Percentiles rank a stretch among this genome's conserved stretches.
These are phyloP conservation scores for Mycena maculata DNA, from an alignment of 768 basidiomycete genomes.

Conservation along the genomic window DNA sequence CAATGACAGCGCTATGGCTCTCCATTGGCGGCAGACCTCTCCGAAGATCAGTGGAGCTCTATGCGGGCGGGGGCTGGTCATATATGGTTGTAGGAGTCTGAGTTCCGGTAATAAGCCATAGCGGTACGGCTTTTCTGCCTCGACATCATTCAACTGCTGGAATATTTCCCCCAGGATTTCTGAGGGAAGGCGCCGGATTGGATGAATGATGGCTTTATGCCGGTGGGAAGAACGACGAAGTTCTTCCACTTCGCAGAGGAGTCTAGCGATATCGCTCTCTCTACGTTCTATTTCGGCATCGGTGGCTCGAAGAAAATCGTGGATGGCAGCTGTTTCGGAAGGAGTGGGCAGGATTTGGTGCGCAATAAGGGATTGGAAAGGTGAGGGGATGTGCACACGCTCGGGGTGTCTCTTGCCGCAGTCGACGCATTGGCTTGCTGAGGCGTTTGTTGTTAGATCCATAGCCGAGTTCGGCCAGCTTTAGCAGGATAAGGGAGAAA, in stretches of 20 bases:
- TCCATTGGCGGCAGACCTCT: constrained; percentile 6
- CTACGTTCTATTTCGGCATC: neutral
- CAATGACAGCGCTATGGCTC: neutral
- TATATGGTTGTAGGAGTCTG: neutral
- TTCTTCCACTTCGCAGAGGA: constrained; percentile 2
- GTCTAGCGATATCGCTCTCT: neutral
- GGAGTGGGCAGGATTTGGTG: neutral
- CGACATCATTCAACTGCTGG: neutral
- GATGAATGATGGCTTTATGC: constrained; percentile 7
- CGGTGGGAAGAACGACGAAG: constrained; percentile 4
- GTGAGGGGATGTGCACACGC: neutral
- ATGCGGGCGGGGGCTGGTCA: neutral
- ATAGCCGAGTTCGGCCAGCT: too few relatives aligned
- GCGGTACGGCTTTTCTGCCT: neutral
- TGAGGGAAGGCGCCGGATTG: constrained; percentile 9
- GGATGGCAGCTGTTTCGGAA: constrained; percentile 1
- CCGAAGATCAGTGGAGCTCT: constrained; percentile 1
- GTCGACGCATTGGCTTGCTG: too few relatives aligned
- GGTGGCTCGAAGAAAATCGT: neutral
- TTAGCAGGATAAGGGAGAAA: too few relatives aligned
- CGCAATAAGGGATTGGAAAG: neutral
- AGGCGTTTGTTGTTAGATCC: too few relatives aligned
- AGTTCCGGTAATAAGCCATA: neutral
- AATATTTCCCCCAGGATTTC: constrained; percentile 15
- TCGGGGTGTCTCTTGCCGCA: too few relatives aligned